Evolutionary conservation across 75 land plant genomes (phyloP).

Genomic region (Isoetes taiwanensis): DNA sequence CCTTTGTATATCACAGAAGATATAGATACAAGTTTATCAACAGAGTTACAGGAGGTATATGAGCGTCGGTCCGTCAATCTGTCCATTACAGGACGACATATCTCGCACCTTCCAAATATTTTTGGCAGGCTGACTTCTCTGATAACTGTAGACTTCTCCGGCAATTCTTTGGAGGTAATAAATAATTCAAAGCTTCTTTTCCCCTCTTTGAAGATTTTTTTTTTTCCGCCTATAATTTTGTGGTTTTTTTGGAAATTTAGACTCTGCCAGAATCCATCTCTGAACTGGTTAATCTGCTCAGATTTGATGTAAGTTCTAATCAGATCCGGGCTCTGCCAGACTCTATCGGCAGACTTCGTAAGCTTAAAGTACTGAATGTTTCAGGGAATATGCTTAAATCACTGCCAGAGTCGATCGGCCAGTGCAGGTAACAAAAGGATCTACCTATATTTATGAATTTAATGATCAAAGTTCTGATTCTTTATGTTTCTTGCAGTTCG

Average conservation of each 20-base stretch:
- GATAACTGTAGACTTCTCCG: slow-evolving; percentile 37
- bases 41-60: no score
- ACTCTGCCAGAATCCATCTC: slow-evolving; percentile 40
- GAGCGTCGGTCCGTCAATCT: no score
- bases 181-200: neutral
- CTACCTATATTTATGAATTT: neutral
- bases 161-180: slow-evolving; percentile 49
- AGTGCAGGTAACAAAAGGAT: slow-evolving; percentile 38
- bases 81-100: no score
- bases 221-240: neutral
- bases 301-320: slow-evolving; percentile 43
- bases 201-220: neutral
- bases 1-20: no score
- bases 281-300: slow-evolving; percentile 31
- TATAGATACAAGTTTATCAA: no score
- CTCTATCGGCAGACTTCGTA: slow-evolving; percentile 44
- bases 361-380: slow-evolving; percentile 45
- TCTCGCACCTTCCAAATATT: slow-evolving; percentile 23
- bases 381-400: slow-evolving; percentile 46
- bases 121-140: slow-evolving; percentile 16
- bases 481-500: slow-evolving; percentile 17
- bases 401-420: slow-evolving; percentile 54
- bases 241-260: slow-evolving; percentile 12
- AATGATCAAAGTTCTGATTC: neutral
- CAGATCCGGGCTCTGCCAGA: slow-evolving; percentile 38